Conservation (phyloP, 2,329 filamentous ascomycete species). For the Fusarium neocosmosporiellum region DNA sequence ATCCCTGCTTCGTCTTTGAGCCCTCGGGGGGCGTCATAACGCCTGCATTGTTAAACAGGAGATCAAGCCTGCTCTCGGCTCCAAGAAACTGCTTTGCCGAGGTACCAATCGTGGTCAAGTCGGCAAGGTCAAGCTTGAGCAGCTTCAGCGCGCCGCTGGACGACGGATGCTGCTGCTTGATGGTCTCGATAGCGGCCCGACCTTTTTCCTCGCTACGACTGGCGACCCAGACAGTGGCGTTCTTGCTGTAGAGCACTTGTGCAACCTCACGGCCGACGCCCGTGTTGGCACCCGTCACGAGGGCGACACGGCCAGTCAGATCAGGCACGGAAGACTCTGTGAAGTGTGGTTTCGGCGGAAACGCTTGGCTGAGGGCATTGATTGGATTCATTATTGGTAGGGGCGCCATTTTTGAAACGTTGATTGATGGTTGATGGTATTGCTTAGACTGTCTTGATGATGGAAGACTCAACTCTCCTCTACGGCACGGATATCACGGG, state of each 20-base stretch:
- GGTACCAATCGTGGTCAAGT: conserved; percentile 50
- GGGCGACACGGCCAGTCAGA: conserved; percentile 60
- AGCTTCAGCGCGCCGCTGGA: conserved; percentile 56
- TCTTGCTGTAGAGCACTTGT: conserved; percentile 64
- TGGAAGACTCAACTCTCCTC: not conserved
- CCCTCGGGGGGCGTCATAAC: conserved; percentile 56
- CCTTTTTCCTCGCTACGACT: conserved; percentile 60
- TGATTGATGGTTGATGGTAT: conserved; percentile 1
- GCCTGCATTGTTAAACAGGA: conserved; percentile 59
- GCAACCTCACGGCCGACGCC: conserved; percentile 64
- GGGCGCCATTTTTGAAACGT: not conserved
- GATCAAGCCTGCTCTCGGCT: conserved; percentile 49
- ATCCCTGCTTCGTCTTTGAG: conserved; percentile 53
- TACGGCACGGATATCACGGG: conserved; percentile 5
- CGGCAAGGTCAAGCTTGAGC: conserved; percentile 58
- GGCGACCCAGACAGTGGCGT: conserved; percentile 67
- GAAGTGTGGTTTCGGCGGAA: conserved; percentile 40
- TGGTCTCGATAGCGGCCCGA: conserved; percentile 55
- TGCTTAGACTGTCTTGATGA: not conserved
- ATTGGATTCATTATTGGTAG: conserved; percentile 14
- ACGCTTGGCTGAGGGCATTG: conserved; percentile 33
- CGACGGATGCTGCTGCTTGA: conserved; percentile 51
- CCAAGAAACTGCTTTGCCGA: conserved; percentile 48
- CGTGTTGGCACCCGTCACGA: conserved; percentile 60
- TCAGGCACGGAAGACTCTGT: conserved; percentile 72